Evolutionary conservation across 106 monocot genomes (phyloP).

Genomic region (Platanthera guangdongensis): DNA sequence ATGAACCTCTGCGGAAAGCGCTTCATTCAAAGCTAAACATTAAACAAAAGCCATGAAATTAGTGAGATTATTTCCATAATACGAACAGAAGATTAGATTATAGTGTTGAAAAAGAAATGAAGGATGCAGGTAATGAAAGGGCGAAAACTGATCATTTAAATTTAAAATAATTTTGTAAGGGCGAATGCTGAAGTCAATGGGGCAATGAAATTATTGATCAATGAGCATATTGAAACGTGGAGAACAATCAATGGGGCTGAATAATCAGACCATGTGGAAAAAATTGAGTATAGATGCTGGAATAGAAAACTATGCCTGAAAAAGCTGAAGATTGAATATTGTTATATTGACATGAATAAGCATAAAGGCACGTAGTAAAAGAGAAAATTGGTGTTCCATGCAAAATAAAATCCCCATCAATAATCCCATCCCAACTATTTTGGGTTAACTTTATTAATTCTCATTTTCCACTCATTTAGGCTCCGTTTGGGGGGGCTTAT

Average conservation of each 20-base stretch:
- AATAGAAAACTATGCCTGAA: background rate
- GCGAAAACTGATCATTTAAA: background rate
- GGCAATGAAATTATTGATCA: background rate
- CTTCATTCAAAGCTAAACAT: slow-evolving; percentile 62
- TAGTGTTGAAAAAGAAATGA: background rate
- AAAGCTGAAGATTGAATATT: background rate
- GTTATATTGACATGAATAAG: background rate
- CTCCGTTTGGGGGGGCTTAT: too few species aligned
- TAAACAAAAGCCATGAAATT: background rate
- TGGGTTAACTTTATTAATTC: too few species aligned
- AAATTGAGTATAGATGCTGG: background rate
- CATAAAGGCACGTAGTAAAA: background rate
- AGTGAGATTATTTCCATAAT: background rate
- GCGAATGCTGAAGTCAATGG: background rate
- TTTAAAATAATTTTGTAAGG: background rate
- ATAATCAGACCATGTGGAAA: background rate
- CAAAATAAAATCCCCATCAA: background rate
- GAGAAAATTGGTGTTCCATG: background rate
- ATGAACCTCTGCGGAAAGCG: slow-evolving; percentile 65
- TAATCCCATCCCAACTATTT: too few species aligned
- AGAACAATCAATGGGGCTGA: background rate
- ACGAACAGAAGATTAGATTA: background rate
- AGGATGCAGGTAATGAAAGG: too few species aligned
- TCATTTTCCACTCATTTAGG: too few species aligned
- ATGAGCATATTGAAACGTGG: background rate